Evolutionary conservation across 345 rosid species (phyloP).

Genomic region (Brassica napus): DNA sequence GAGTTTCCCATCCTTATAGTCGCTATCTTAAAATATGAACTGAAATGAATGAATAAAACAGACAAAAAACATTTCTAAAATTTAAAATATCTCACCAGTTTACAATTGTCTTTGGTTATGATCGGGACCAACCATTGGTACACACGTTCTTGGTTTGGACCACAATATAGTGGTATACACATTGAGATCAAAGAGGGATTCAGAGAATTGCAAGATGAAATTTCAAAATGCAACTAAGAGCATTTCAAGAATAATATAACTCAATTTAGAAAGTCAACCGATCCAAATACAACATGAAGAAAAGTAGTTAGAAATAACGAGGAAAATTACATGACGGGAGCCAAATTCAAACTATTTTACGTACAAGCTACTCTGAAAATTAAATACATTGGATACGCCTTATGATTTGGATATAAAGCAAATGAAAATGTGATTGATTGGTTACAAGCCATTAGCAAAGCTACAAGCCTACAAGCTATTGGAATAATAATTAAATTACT

Average conservation of each 20-base stretch:
- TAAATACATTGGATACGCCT: not conserved
- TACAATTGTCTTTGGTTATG: not conserved
- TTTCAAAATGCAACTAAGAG: constrained; percentile 7
- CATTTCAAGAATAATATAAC: not conserved
- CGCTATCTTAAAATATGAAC: not conserved
- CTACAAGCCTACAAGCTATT: not conserved
- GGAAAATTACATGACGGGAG: not conserved
- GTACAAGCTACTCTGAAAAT: not conserved
- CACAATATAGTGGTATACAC: not conserved
- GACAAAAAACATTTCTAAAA: not conserved
- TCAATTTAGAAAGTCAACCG: not conserved
- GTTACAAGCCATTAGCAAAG: not conserved
- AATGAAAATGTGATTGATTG: not conserved
- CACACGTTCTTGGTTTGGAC: constrained; percentile 7
- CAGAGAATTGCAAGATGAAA: not conserved
- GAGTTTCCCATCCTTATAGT: not conserved
- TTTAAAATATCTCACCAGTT: not conserved
- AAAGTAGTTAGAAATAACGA: not conserved
- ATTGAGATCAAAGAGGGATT: not conserved
- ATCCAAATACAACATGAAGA: not conserved
- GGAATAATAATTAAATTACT: not conserved
- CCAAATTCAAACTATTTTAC: not conserved
- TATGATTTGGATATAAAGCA: not conserved
- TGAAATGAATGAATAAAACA: not conserved
- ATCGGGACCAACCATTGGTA: constrained; percentile 11